Conservation (phyloP, 208 protist genomes). For the Novymonas esmeraldas region DNA sequence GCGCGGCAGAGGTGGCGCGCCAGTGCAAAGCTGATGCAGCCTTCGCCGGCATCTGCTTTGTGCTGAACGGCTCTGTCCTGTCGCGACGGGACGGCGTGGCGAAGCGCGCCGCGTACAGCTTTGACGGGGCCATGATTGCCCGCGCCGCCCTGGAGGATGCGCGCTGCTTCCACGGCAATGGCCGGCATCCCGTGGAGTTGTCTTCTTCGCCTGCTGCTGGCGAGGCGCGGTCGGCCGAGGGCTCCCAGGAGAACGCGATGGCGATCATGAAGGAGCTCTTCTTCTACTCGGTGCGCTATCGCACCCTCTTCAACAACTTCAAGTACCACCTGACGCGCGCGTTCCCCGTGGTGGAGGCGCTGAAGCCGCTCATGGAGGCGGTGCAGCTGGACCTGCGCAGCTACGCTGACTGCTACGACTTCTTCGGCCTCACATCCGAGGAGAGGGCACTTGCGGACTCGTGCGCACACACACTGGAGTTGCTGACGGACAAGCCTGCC, state of each 20-base stretch:
- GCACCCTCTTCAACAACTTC: slow-evolving; percentile 72
- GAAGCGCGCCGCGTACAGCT: slow-evolving; percentile 62
- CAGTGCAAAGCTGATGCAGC: slow-evolving; percentile 30
- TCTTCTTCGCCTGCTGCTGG: not conserved
- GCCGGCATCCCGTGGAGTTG: not conserved
- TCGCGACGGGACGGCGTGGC: slow-evolving; percentile 47
- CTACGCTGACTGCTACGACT: slow-evolving; percentile 68
- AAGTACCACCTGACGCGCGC: slow-evolving; percentile 92
- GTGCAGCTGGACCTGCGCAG: slow-evolving; percentile 56
- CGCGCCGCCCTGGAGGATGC: slow-evolving; percentile 95
- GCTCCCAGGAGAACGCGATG: slow-evolving; percentile 31
- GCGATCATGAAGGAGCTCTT: slow-evolving; percentile 47
- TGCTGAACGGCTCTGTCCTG: slow-evolving; percentile 68
- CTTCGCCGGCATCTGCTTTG: slow-evolving; percentile 57
- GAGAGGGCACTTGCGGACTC: slow-evolving; percentile 33
- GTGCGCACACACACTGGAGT: slow-evolving; percentile 32
- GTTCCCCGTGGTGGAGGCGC: slow-evolving; percentile 58
- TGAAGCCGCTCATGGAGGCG: slow-evolving; percentile 66
- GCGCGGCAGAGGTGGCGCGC: slow-evolving; percentile 50
- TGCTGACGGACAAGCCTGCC: slow-evolving; percentile 31
- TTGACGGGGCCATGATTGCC: slow-evolving; percentile 94
- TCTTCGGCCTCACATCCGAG: slow-evolving; percentile 41
- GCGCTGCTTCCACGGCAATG: slow-evolving; percentile 73
- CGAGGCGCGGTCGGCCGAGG: slow-evolving; percentile 15
- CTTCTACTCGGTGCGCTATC: slow-evolving; percentile 61